Base-by-base conservation (phyloP, 2,329 filamentous ascomycete genomes). In the Sarocladium brachiariae region DNA sequence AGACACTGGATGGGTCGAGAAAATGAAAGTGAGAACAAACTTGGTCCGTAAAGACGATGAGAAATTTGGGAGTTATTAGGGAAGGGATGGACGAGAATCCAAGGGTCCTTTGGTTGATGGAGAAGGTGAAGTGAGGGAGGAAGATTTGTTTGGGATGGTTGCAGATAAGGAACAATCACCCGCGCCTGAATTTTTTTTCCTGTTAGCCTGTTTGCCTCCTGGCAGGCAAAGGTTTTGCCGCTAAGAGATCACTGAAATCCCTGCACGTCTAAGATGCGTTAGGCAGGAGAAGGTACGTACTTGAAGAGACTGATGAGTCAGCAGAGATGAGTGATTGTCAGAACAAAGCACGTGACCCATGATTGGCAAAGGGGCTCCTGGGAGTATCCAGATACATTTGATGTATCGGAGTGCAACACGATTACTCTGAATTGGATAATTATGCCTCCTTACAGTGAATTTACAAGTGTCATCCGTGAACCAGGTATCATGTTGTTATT, bases 141-240 rank as follows among this genome's bases (percentile, higher is more conserved):
- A 37, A 37, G 30, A 37, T 49, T 35, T 24, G 46, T 24, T n/a
- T n/a, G 46, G 27, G 30, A 37, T 11, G 19, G 31, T 18, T 7
- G n/a, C 24, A 47, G 43, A 47, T 47, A 49, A 49, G 46, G 46
- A 19, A 37, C 30, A 37, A 49, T 49, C 46, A 25, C 18, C 14
- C 46, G 46, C 46, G 46, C 33, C 46, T 37, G 46, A 49, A 9
- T 31, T 49, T 49, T 49, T 49, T 49, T 49, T 49, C 30, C 21
- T 37, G 21, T 23, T 27, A 10, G 39, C 16, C 16, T 37, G n/a
- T 25, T 31, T 37, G 7, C 16, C 46, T 14, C 16, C 19, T 49
- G 19, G 10, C 46, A 37, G 18, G 30, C 46, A 37, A 35, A 47
- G 19, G 24, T 49, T 49, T 49, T 18, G 46, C 46, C 46, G 46